phyloP scores from a whole-genome alignment of 2,329 filamentous ascomycete species.

The Epichloe gansuensis region DNA sequence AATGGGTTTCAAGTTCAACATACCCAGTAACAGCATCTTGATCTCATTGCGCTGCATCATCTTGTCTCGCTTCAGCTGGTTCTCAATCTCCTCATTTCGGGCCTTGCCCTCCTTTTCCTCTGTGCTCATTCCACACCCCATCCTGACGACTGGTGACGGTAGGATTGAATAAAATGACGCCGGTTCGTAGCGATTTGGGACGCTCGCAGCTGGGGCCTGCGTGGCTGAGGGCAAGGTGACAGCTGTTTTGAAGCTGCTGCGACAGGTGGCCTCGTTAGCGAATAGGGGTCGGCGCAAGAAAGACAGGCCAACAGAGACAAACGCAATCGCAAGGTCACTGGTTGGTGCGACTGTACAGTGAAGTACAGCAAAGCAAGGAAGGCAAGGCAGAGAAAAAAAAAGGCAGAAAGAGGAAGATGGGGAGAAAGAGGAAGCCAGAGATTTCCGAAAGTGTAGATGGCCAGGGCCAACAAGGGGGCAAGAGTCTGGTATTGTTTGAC shows the following conservation, averaged over 20 bases:
- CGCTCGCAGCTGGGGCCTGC: neutral
- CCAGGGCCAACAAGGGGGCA: neutral
- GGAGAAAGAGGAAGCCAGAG: neutral
- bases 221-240: neutral
- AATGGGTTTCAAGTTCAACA: conserved; percentile 4
- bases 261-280: neutral
- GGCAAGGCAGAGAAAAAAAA: neutral
- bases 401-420: neutral
- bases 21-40: conserved; percentile 98
- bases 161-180: neutral
- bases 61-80: conserved; percentile 96
- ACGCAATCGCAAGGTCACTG: neutral
- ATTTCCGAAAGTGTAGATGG: neutral
- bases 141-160: conserved; percentile 42
- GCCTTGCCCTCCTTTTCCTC: conserved; percentile 99
- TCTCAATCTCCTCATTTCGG: conserved; percentile 99
- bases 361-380: neutral
- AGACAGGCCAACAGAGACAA: neutral
- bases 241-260: neutral
- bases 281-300: neutral
- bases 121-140: conserved; percentile 99
- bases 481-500: conserved; percentile 1
- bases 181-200: neutral
- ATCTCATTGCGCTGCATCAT: conserved; percentile 99
- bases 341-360: neutral